Evolutionary conservation across 2,329 filamentous ascomycete genomes (phyloP), one percentile per base, ranked within the genome.

Genomic region (Pestalotiopsis sp.): DNA sequence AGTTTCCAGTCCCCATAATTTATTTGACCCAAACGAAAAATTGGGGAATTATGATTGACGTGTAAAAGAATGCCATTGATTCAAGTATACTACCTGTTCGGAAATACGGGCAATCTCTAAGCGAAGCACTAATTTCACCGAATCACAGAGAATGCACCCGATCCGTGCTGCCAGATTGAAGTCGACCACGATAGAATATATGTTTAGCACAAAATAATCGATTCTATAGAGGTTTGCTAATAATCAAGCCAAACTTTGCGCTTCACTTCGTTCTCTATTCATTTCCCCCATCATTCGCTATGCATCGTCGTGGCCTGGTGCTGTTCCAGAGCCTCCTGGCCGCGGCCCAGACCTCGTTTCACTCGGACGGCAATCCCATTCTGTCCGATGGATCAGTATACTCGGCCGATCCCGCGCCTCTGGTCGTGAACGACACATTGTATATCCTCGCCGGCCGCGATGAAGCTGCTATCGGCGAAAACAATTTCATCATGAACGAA

Each of bases 391-490:
- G 79, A 20, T 77, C 76, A 5, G 70, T 81, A 63, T 82, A 80
- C 69, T 81, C 81, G 4, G 80, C 78, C 11, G 80, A 82, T 39
- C 80, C 80, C 31, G 80, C 78, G 4, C 80, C 80, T 1, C 68
- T 82, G n/a, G 78, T 81, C 5, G 74, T 80, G 64, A 77, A 78
- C 62, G 71, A 78, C 61, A 80, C 76, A 1, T 72, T 82, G 0
- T 81, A 82, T 63, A 79, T 82, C 23, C 70, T 82, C 23, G 72
- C 78, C 0, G 79, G 80, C 13, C 76, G 78, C 9, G 80, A 81
- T 41, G 75, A 77, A 17, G 80, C 79, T 0, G 74, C 72, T 0
- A 68, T 74, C 2, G 67, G 67, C 12, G 73, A 72, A 6, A 82
- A 80, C 41, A 68, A 72, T 38, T 81, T 81, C 65, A 70, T 75